phyloP scores from a whole-genome alignment of 2,329 filamentous ascomycete genomes.

The Colletotrichum lupini region DNA sequence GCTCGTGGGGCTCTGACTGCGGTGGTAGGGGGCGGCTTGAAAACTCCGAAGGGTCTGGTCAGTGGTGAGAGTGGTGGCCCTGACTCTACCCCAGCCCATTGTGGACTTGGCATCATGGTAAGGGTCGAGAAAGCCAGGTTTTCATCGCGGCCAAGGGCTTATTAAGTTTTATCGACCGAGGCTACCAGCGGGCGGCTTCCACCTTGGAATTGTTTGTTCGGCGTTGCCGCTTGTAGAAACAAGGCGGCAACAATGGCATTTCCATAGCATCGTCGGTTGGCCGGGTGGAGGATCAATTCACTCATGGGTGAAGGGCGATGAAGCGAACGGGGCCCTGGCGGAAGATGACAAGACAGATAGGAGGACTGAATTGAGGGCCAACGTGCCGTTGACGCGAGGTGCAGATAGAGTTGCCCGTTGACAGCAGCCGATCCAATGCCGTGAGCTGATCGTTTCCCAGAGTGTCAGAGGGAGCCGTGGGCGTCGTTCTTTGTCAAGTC shows the following conservation, averaged over 20 bases:
- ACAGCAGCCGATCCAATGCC: conserved; percentile 27
- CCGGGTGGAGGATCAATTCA: conserved; percentile 16
- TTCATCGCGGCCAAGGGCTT: conserved; percentile 15
- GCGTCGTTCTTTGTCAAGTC: conserved; percentile 5
- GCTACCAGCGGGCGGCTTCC: conserved; percentile 16
- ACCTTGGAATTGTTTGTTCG: conserved; percentile 17
- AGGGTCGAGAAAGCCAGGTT: conserved; percentile 18
- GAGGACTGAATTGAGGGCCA: conserved; percentile 5
- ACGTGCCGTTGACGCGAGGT: conserved; percentile 33
- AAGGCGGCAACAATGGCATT: conserved; percentile 20
- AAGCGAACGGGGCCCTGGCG: conserved; percentile 16
- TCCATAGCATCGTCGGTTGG: conserved; percentile 8
- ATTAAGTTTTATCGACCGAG: conserved; percentile 25
- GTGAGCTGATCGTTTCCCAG: conserved; percentile 29
- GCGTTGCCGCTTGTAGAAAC: conserved; percentile 27
- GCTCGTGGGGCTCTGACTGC: conserved; percentile 31
- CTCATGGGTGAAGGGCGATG: conserved; percentile 10
- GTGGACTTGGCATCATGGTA: conserved; percentile 29
- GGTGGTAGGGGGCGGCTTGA: conserved; percentile 32
- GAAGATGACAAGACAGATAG: conserved; percentile 1
- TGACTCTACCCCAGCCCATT: conserved; percentile 27
- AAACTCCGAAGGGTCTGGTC: conserved; percentile 35
- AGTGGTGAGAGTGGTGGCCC: conserved; percentile 31
- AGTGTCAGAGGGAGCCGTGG: neutral
- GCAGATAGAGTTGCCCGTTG: conserved; percentile 35